Conservation (phyloP, 139 green algal genomes). For the Monoraphidium neglectum region DNA sequence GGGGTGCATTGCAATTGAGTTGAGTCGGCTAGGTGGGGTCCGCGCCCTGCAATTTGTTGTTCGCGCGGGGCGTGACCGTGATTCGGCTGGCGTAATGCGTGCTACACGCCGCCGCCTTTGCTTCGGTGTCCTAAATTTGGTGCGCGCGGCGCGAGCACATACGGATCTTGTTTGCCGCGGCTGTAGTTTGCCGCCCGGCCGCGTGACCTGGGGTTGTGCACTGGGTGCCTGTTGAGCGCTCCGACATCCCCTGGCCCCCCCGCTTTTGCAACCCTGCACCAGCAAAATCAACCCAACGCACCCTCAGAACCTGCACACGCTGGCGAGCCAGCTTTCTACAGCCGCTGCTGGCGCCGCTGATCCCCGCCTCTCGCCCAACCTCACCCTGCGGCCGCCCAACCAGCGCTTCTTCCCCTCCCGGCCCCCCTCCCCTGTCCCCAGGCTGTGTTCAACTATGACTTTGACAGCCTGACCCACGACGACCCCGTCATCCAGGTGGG, state of each 20-base stretch:
- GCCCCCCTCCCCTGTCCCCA: conserved; percentile 40
- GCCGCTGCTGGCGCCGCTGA: conserved; percentile 1
- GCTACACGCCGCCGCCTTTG: too few species aligned
- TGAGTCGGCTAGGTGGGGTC: neutral
- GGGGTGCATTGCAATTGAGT: neutral
- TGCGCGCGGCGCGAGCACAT: too few species aligned
- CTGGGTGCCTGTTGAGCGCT: too few species aligned
- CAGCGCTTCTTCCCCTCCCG: neutral
- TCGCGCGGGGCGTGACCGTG: neutral
- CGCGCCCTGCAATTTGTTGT: neutral
- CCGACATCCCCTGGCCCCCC: too few species aligned
- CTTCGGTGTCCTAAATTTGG: too few species aligned
- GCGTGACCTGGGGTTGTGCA: too few species aligned
- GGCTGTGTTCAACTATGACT: conserved; percentile 99
- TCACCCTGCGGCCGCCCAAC: neutral
- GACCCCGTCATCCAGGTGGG: conserved; percentile 87
- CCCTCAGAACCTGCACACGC: too few species aligned
- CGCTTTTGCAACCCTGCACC: too few species aligned
- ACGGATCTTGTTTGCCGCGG: too few species aligned
- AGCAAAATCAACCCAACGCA: too few species aligned
- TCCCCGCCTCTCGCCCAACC: neutral
- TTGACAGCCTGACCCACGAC: conserved; percentile 87
- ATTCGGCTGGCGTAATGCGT: neutral
- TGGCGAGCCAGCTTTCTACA: neutral
- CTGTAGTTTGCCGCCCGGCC: too few species aligned